Evolutionary conservation across 768 basidiomycete species (phyloP).

Genomic region (Boletus reticulatus): DNA sequence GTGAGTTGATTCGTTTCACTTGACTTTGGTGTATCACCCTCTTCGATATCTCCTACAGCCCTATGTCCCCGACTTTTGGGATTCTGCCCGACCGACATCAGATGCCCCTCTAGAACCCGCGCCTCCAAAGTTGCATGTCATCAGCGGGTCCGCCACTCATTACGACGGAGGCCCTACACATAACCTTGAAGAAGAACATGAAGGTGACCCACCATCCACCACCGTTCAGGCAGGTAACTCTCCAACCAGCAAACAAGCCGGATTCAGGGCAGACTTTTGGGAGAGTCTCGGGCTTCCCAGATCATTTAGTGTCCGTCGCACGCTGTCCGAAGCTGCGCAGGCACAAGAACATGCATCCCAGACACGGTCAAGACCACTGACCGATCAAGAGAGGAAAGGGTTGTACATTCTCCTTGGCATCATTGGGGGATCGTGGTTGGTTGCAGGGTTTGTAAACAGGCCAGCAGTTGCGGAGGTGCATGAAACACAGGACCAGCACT

Average conservation of each 20-base stretch:
- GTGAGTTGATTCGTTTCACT: slow-evolving; percentile 39
- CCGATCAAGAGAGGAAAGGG: slow-evolving; percentile 46
- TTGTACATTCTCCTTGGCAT: slow-evolving; percentile 49
- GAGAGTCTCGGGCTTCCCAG: slow-evolving; percentile 38
- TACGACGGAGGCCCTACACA: slow-evolving; percentile 47
- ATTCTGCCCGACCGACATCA: slow-evolving; percentile 42
- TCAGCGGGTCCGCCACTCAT: slow-evolving; percentile 47
- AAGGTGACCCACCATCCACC: not conserved
- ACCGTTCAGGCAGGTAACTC: slow-evolving; percentile 7
- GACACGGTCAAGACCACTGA: slow-evolving; percentile 33
- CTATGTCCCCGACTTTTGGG: slow-evolving; percentile 57
- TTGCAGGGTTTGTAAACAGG: slow-evolving; percentile 35
- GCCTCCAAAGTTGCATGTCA: slow-evolving; percentile 49
- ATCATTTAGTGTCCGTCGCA: slow-evolving; percentile 25
- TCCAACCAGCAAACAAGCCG: slow-evolving; percentile 12
- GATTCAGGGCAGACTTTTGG: slow-evolving; percentile 35
- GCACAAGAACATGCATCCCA: slow-evolving; percentile 15
- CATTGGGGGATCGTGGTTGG: slow-evolving; percentile 46
- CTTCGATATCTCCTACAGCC: slow-evolving; percentile 39
- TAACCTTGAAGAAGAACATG: slow-evolving; percentile 32
- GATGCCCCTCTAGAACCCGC: slow-evolving; percentile 23
- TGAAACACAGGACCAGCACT: slow-evolving; percentile 8
- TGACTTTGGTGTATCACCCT: slow-evolving; percentile 1
- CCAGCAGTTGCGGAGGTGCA: slow-evolving; percentile 7
- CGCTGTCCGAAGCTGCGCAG: slow-evolving; percentile 11